Evolutionary conservation across 495 filamentous ascomycete genomes (phyloP).

Genomic region (Xylaria sp.): DNA sequence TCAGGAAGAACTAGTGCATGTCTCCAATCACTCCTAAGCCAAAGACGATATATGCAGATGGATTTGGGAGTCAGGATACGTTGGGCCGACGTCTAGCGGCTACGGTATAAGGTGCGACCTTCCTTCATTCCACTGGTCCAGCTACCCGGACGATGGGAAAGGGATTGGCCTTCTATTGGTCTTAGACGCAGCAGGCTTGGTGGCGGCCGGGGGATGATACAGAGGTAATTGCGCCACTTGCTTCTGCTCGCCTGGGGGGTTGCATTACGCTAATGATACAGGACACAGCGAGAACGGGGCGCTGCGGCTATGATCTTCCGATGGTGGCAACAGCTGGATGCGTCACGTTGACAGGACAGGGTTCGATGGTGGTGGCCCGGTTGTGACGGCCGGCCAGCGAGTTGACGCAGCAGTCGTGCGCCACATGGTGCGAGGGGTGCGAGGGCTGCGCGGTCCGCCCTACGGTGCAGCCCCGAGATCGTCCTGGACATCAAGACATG

Average conservation of each 20-base stretch:
- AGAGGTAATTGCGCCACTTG: constrained; percentile 4
- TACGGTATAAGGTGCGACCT: background rate
- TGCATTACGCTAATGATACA: constrained; percentile 6
- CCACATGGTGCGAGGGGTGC: background rate
- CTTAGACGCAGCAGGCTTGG: constrained; percentile 9
- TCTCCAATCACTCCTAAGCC: background rate
- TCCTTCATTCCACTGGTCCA: background rate
- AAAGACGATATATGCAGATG: background rate
- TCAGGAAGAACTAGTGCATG: background rate
- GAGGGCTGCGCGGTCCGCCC: too few species aligned
- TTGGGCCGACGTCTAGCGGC: background rate
- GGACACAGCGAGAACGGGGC: background rate
- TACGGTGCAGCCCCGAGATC: background rate
- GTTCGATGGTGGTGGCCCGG: background rate
- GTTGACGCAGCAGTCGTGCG: background rate
- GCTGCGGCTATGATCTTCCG: background rate
- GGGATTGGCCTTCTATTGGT: constrained; percentile 21
- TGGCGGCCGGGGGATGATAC: constrained; percentile 14
- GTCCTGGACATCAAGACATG: background rate
- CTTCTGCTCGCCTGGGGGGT: constrained; percentile 15
- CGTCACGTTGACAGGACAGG: background rate
- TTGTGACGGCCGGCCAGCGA: background rate
- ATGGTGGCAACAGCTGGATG: background rate
- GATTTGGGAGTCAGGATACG: background rate
- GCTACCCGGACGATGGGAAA: constrained; percentile 2